Percentiles rank a stretch among this genome's conserved stretches.
These are phyloP conservation scores for Yarrowia sp. DNA, from an alignment of 805 yeast genomes.

Conservation along the genomic window DNA sequence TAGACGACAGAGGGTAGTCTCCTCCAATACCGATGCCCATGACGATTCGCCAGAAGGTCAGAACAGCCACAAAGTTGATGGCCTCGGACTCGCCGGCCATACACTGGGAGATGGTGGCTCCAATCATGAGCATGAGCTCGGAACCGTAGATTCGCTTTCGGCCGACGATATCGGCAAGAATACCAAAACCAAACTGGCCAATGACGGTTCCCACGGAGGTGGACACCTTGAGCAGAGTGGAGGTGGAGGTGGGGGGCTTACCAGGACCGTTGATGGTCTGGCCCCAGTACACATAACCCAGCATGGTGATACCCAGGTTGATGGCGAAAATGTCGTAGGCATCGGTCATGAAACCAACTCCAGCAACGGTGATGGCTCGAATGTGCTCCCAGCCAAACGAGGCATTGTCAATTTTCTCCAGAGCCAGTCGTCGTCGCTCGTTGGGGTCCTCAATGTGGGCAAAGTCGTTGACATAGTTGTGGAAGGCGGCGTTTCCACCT, in stretches of 20 bases:
- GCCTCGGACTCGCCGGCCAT: constrained; percentile 73
- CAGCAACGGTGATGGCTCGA: constrained; percentile 75
- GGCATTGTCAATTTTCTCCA: constrained; percentile 64
- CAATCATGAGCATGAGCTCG: constrained; percentile 84
- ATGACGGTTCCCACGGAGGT: constrained; percentile 94
- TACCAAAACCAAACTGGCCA: constrained; percentile 88
- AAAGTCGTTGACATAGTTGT: constrained; percentile 60
- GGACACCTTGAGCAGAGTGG: constrained; percentile 80
- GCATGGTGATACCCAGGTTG: constrained; percentile 79
- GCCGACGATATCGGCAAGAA: constrained; percentile 79
- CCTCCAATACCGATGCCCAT: constrained; percentile 98
- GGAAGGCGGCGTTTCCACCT: constrained; percentile 66
- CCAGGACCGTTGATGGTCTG: constrained; percentile 52
- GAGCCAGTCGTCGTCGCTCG: constrained; percentile 65
- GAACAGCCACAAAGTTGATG: constrained; percentile 72
- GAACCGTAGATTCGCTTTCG: constrained; percentile 87
- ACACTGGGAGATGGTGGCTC: constrained; percentile 81
- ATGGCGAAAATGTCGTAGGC: constrained; percentile 93
- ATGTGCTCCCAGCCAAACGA: constrained; percentile 67
- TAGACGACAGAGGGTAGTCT: constrained; percentile 91
- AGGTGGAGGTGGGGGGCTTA: constrained; percentile 69
- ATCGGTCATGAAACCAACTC: constrained; percentile 94
- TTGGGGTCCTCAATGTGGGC: constrained; percentile 64
- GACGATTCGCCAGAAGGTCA: constrained; percentile 78
- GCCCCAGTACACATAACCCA: constrained; percentile 77